Evolutionary conservation across 1,284 basidiomycete genomes (phyloP), one percentile per base, ranked within the genome.

Genomic region (Ceratobasidium sp.): DNA sequence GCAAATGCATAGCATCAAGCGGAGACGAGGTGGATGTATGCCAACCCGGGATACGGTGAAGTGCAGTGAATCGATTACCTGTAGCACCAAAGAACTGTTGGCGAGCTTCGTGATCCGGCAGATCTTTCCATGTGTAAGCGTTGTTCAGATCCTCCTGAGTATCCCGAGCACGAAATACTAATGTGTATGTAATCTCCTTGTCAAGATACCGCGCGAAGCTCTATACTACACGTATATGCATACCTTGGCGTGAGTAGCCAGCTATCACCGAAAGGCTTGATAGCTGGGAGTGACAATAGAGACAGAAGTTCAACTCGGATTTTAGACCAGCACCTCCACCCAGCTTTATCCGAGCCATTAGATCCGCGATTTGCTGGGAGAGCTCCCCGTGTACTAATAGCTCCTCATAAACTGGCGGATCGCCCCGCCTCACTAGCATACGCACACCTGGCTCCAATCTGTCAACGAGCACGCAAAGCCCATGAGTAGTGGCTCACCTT

Each of bases 341-440:
- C 59, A 74, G 52, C n/a, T 74, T 74, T 42, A 74, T 74, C 5
- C 70, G 59, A 3, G 70, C 70, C 9, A 74, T 74, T 4, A 74
- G 59, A 26, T 74, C 70, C 4, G 44, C 70, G 28, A 74, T 74
- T 4, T 52, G 70, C 3, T 74, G 57, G 26, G 6, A 28, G 4
- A 74, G 59, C 28, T 64, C 59, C 13, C 44, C 57, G 64, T 74
- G 20, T 3, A 74, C 70, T 15, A 62, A 1, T 20, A 52, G 13
- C 17, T 50, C 59, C 20, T 50, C 10, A n/a, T 52, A 74, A 3
- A n/a, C 33, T 40, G 57, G 59, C 3, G 70, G 44, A 50, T 62
- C 56, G 17, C 70, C 70, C 15, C 28, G 23, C 12, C 59, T 46
- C 17, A 74, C 46, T 2, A 64, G 4, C 54, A 70, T 70, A 13